These are phyloP conservation scores for Sclerotinia spermophila DNA, from an alignment of 2,329 filamentous ascomycete genomes.

Conservation along the genomic window DNA sequence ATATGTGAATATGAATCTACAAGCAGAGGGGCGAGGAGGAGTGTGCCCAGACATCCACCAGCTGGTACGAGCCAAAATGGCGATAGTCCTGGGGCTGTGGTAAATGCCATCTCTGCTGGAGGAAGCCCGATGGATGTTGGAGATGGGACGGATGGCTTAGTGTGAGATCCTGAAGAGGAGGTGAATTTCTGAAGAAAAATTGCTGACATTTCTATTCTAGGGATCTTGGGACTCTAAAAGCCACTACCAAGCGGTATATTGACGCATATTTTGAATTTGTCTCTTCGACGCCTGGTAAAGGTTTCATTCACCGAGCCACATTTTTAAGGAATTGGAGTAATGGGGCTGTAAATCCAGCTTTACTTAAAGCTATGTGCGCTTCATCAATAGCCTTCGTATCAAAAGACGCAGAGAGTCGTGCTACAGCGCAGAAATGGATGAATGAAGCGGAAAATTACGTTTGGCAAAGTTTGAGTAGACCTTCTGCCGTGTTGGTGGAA, in stretches of 20 bases:
- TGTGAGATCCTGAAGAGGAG: background rate
- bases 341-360: constrained; percentile 10
- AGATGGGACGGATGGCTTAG: background rate
- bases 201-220: background rate
- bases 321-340: constrained; percentile 19
- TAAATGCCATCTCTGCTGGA: constrained; percentile 3
- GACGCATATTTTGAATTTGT: constrained; percentile 19
- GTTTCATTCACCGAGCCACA: constrained; percentile 17
- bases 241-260: constrained; percentile 15
- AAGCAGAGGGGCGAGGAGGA: constrained; percentile 9
- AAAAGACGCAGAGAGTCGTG: constrained; percentile 15
- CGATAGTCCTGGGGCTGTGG: constrained; percentile 1
- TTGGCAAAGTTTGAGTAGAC: constrained; percentile 12
- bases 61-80: constrained; percentile 3
- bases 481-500: constrained; percentile 9
- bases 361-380: constrained; percentile 13
- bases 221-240: constrained; percentile 7
- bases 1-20: constrained; percentile 18
- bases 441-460: constrained; percentile 13
- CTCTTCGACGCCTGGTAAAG: constrained; percentile 18
- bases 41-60: constrained; percentile 11
- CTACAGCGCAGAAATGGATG: constrained; percentile 16
- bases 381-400: constrained; percentile 18
- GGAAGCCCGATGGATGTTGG: constrained; percentile 13
- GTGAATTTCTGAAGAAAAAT: background rate